Evolutionary conservation across 306 rosid species (phyloP).

Genomic region (Crotalaria pallida): DNA sequence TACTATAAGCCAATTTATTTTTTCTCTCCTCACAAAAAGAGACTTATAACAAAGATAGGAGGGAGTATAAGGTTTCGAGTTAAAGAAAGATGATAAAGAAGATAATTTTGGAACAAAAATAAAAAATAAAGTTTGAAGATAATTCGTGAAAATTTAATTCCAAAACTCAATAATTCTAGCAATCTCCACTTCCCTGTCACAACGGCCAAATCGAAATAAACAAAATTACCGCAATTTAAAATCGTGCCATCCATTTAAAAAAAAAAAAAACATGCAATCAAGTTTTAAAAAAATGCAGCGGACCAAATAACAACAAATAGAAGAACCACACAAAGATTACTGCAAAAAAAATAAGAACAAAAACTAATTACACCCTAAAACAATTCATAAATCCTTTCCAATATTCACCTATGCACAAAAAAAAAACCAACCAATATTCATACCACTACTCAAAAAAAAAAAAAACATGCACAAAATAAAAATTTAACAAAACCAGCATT

Average conservation of each 20-base stretch:
- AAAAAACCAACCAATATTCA: conserved; percentile 40
- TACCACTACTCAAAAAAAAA: conserved; percentile 19
- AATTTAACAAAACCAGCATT: not conserved
- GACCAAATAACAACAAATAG: not conserved
- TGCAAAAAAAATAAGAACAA: not conserved
- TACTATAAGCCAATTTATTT: no score
- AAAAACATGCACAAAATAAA: not conserved
- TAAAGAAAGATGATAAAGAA: no score
- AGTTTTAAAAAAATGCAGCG: not conserved
- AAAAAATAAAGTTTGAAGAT: no score
- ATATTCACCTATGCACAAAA: conserved; percentile 39
- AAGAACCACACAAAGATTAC: not conserved
- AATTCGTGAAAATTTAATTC: no score
- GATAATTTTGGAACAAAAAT: no score
- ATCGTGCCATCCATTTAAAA: not conserved
- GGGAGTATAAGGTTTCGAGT: no score
- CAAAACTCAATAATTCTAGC: no score
- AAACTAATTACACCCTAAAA: not conserved
- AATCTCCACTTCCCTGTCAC: no score
- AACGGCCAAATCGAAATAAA: no score
- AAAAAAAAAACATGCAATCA: not conserved
- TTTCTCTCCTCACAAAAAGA: no score
- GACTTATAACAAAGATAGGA: no score
- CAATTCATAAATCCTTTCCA: conserved; percentile 1
- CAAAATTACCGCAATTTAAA: no score